Conservation (phyloP, 805 yeast species). For the Kuraishia molischiana region DNA sequence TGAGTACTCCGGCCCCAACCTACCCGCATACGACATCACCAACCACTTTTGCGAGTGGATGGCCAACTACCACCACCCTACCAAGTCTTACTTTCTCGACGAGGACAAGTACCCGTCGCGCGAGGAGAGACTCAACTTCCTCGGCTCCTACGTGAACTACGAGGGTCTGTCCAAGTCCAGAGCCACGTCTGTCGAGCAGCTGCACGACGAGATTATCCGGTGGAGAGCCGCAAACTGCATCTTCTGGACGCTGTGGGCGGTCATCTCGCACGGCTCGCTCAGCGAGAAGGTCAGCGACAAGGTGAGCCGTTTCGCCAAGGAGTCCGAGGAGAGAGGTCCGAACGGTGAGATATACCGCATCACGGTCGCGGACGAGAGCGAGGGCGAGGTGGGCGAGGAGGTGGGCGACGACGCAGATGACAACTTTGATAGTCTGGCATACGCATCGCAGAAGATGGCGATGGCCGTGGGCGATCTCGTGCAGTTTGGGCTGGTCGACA, state of each 20-base stretch:
- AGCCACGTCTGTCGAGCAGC: conserved; percentile 35
- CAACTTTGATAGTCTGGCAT: conserved; percentile 69
- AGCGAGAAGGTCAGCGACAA: not conserved
- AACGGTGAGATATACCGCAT: conserved; percentile 39
- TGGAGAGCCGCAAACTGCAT: conserved; percentile 81
- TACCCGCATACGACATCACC: conserved; percentile 83
- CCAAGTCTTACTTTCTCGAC: conserved; percentile 42
- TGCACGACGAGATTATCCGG: conserved; percentile 54
- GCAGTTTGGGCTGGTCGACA: conserved; percentile 41
- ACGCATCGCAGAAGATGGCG: conserved; percentile 65
- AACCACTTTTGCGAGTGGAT: conserved; percentile 97
- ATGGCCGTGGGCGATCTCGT: conserved; percentile 69
- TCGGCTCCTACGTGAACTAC: conserved; percentile 71
- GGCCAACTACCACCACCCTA: conserved; percentile 75
- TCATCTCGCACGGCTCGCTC: conserved; percentile 32
- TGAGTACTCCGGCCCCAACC: conserved; percentile 88
- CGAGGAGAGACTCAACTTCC: conserved; percentile 59
- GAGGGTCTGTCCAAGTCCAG: conserved; percentile 11
- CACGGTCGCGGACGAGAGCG: conserved; percentile 17
- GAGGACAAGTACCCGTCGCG: conserved; percentile 52
- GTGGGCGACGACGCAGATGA: conserved; percentile 31
- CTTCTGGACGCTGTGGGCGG: conserved; percentile 89
- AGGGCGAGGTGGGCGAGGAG: conserved; percentile 15
- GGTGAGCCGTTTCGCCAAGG: not conserved
- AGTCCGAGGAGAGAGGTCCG: conserved; percentile 35